Conservation (phyloP, 352 stramenopile genomes). For the Plasmopara halstedii region DNA sequence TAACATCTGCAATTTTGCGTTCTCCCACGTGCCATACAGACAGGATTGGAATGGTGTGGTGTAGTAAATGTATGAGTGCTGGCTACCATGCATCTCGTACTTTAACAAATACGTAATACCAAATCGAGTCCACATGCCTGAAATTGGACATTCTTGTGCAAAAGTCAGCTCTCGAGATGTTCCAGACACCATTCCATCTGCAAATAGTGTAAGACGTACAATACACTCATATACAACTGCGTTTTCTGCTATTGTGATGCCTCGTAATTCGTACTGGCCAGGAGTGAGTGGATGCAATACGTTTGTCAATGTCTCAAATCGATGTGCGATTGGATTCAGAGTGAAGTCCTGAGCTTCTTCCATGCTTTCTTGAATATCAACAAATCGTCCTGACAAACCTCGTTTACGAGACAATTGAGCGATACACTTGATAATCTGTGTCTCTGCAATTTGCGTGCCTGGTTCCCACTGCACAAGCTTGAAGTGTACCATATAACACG, state of each 20-base stretch:
- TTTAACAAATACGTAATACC: constrained; percentile 40
- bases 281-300: constrained; percentile 41
- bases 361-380: constrained; percentile 17
- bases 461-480: constrained; percentile 38
- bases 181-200: constrained; percentile 33
- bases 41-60: constrained; percentile 27
- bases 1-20: constrained; percentile 24
- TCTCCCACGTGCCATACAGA: constrained; percentile 48
- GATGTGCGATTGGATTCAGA: constrained; percentile 15
- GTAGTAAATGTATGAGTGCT: constrained; percentile 50
- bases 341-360: constrained; percentile 26
- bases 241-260: constrained; percentile 51
- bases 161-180: constrained; percentile 47
- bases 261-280: constrained; percentile 41
- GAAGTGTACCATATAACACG: constrained; percentile 36
- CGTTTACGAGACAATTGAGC: constrained; percentile 12
- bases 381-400: constrained; percentile 19
- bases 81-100: constrained; percentile 42
- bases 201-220: constrained; percentile 29
- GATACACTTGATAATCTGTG: constrained; percentile 28
- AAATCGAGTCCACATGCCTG: constrained; percentile 36
- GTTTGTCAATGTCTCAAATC: constrained; percentile 14
- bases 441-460: constrained; percentile 15
- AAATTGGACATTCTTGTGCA: constrained; percentile 36
- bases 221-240: constrained; percentile 49